Conservation (phyloP, 1,284 basidiomycete species). For the Cryptococcus sp. region DNA sequence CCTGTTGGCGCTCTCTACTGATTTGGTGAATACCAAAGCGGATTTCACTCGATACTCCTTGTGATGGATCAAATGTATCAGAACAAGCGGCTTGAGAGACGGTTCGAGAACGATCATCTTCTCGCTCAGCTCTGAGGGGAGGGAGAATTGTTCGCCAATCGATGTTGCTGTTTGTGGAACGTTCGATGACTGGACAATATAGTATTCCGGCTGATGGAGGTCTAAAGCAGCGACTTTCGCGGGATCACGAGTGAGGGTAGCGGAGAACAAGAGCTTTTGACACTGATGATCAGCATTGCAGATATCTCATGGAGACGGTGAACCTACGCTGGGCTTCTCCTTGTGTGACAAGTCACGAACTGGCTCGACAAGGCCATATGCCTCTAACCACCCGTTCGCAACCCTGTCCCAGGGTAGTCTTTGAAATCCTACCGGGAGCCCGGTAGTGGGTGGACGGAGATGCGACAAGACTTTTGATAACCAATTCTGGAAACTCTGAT, state of each 20-base stretch:
- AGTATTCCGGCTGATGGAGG: constrained; percentile 77
- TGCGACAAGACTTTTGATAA: constrained; percentile 71
- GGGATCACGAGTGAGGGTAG: constrained; percentile 91
- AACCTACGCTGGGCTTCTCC: constrained; percentile 3
- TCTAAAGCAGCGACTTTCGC: constrained; percentile 81
- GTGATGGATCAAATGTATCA: constrained; percentile 76
- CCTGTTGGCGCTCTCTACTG: constrained; percentile 80
- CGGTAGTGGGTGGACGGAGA: constrained; percentile 54
- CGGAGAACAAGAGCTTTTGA: constrained; percentile 95
- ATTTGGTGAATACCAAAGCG: constrained; percentile 92
- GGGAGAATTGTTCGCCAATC: constrained; percentile 64
- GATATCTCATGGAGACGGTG: too few species aligned
- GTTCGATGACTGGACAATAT: constrained; percentile 64
- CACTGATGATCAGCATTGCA: constrained; percentile 59
- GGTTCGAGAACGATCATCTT: constrained; percentile 78
- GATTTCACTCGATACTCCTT: constrained; percentile 20
- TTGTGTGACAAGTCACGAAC: constrained; percentile 11
- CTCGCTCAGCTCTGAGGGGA: constrained; percentile 74
- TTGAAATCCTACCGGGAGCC: constrained; percentile 8
- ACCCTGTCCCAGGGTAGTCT: constrained; percentile 47
- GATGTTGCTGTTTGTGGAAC: constrained; percentile 33
- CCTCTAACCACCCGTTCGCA: constrained; percentile 47
- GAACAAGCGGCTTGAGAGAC: constrained; percentile 77
- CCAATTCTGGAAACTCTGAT: constrained; percentile 97
- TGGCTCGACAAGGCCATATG: constrained; percentile 23